Percentiles rank a stretch among this genome's conserved stretches.
These are phyloP conservation scores for Phragmites australis DNA, from an alignment of 176 grass and related monocot genomes.

Conservation along the genomic window DNA sequence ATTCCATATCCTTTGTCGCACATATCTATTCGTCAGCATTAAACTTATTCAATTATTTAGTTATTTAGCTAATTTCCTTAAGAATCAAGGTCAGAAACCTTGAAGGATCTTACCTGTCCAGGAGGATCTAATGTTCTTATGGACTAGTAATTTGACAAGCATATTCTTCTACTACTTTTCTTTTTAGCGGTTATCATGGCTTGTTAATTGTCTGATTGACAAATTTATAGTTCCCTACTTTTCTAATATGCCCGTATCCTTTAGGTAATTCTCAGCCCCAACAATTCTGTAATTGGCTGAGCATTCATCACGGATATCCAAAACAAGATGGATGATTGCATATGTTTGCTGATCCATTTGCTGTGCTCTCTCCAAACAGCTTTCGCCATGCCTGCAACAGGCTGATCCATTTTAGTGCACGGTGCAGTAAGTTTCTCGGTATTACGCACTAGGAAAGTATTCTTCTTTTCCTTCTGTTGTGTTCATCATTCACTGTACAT, in stretches of 20 bases:
- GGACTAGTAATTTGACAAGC: not conserved
- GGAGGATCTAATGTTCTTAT: not conserved
- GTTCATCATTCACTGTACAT: conserved; percentile 30
- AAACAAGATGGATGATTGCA: not conserved
- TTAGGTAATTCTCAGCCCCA: conserved; percentile 6
- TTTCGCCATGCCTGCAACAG: conserved; percentile 34
- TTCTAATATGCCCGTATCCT: conserved; percentile 9
- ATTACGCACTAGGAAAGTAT: conserved; percentile 14
- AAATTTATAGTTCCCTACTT: not conserved
- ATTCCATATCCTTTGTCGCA: not conserved
- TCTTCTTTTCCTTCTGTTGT: conserved; percentile 15
- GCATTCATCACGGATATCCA: conserved; percentile 28
- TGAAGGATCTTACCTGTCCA: not conserved
- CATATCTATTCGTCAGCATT: not conserved
- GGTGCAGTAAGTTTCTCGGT: not conserved
- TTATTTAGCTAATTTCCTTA: not conserved
- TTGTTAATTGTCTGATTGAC: not conserved
- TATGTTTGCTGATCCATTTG: conserved; percentile 15
- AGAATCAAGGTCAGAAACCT: not conserved
- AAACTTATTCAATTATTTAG: not conserved
- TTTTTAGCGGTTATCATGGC: not conserved
- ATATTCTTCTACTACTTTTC: not conserved
- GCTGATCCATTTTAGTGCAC: conserved; percentile 20
- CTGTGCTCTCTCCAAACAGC: not conserved
- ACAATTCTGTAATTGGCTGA: conserved; percentile 11